Conservation (phyloP, 192 early-diverging fungal genomes). For the Coemansia sp. region DNA sequence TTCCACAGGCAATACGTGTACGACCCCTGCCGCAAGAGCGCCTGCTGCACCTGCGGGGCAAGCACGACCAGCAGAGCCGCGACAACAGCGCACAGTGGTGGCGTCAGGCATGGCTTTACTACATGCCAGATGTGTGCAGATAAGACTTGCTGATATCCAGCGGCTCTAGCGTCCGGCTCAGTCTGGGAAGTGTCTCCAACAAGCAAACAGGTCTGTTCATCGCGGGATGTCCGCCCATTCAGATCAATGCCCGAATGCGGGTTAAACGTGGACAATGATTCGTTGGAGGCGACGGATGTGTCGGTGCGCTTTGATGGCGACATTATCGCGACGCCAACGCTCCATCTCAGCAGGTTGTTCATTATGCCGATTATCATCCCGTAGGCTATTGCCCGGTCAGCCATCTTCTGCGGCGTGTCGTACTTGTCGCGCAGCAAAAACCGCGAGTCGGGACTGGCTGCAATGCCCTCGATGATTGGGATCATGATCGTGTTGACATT, state of each 20-base stretch:
- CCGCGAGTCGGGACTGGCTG: slow-evolving; percentile 40
- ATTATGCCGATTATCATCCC: slow-evolving; percentile 75
- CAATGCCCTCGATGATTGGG: slow-evolving; percentile 62
- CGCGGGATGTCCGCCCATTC: neutral
- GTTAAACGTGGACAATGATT: neutral
- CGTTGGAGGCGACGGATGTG: neutral
- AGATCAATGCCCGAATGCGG: neutral
- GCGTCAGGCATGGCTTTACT: slow-evolving; percentile 20
- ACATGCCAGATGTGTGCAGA: slow-evolving; percentile 4
- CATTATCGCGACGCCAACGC: slow-evolving; percentile 66
- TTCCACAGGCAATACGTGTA: slow-evolving; percentile 28
- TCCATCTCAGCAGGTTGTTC: slow-evolving; percentile 76
- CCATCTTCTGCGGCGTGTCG: slow-evolving; percentile 38
- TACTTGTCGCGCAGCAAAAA: slow-evolving; percentile 41
- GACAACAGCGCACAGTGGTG: slow-evolving; percentile 22
- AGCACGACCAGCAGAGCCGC: slow-evolving; percentile 22
- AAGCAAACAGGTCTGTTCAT: slow-evolving; percentile 3
- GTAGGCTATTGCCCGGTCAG: slow-evolving; percentile 70
- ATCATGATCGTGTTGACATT: slow-evolving; percentile 74
- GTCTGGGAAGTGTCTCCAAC: neutral
- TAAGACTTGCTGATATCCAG: neutral
- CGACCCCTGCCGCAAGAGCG: slow-evolving; percentile 20
- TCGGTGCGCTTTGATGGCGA: slow-evolving; percentile 14
- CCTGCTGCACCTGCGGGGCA: slow-evolving; percentile 18
- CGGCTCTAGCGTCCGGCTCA: neutral